Percentiles rank a stretch among this genome's conserved stretches.
These are phyloP conservation scores for Neurospora sublineolata DNA, from an alignment of 495 filamentous ascomycete genomes.

Conservation along the genomic window DNA sequence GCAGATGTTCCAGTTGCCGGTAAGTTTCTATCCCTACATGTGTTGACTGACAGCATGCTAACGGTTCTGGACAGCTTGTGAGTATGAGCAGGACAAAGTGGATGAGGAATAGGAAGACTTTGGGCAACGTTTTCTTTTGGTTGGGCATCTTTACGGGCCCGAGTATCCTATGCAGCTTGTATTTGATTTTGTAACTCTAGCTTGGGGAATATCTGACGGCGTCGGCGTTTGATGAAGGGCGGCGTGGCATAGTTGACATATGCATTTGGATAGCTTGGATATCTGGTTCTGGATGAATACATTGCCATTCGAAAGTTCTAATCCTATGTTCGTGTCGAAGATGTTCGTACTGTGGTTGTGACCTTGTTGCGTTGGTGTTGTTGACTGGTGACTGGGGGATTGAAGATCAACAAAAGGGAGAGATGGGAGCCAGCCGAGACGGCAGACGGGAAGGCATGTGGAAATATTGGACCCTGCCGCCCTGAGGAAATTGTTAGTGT, in stretches of 20 bases:
- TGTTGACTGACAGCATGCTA: not conserved
- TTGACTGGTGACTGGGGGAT: not conserved
- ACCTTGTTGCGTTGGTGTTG: not conserved
- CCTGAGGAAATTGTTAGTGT: not conserved
- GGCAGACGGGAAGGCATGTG: not conserved
- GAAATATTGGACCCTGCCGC: not conserved
- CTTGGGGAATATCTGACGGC: not conserved
- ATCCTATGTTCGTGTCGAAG: not conserved
- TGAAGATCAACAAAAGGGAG: not conserved
- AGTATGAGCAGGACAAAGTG: conserved; percentile 49
- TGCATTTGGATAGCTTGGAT: not conserved
- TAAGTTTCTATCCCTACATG: conserved; percentile 6
- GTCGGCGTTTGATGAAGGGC: not conserved
- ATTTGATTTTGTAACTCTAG: conserved; percentile 48
- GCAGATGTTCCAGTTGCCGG: conserved; percentile 61
- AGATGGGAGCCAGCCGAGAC: not conserved
- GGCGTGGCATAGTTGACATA: not conserved
- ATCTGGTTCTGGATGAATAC: not conserved
- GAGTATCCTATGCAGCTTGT: conserved; percentile 59
- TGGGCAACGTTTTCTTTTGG: conserved; percentile 70
- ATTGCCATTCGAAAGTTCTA: not conserved
- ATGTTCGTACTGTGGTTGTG: not conserved
- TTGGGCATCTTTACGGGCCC: conserved; percentile 59
- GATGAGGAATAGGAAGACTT: conserved; percentile 43
- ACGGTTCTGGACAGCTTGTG: conserved; percentile 32